Percentiles rank a stretch among this genome's conserved stretches.
Conservation (phyloP, 306 rosid genomes). For the Oemleria cerasiformis region DNA sequence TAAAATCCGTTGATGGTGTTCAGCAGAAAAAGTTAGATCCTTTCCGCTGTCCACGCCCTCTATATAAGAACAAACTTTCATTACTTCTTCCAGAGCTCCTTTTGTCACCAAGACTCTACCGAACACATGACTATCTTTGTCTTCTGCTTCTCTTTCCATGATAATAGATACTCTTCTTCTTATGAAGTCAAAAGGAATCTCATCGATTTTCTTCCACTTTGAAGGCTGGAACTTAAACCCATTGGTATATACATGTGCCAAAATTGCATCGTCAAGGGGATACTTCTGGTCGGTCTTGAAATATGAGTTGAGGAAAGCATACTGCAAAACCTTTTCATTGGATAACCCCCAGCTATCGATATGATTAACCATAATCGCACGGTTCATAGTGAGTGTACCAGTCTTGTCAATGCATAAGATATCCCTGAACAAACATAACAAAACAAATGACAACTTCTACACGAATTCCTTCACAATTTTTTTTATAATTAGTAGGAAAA, state of each 20-base stretch:
- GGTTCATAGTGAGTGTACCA: constrained; percentile 80
- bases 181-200: constrained; percentile 86
- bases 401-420: constrained; percentile 86
- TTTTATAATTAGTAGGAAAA: neutral
- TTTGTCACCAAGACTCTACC: constrained; percentile 60
- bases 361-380: constrained; percentile 62
- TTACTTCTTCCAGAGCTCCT: constrained; percentile 84
- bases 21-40: constrained; percentile 34
- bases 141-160: constrained; percentile 48
- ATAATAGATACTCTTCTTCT: constrained; percentile 75
- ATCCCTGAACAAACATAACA: constrained; percentile 49
- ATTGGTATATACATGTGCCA: constrained; percentile 68
- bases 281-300: constrained; percentile 80
- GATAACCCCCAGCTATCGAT: constrained; percentile 44
- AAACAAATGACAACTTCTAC: neutral
- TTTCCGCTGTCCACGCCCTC: constrained; percentile 39
- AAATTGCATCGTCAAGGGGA: constrained; percentile 78
- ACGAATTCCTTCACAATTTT: neutral
- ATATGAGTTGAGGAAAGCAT: constrained; percentile 74
- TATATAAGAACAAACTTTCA: constrained; percentile 58
- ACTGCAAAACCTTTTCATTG: constrained; percentile 59
- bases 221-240: constrained; percentile 80
- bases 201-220: constrained; percentile 68
- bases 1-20: constrained; percentile 48
- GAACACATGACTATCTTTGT: constrained; percentile 24